These are phyloP conservation scores for Populus trichocarpa DNA, from an alignment of 441 rosid genomes.

Conservation along the genomic window DNA sequence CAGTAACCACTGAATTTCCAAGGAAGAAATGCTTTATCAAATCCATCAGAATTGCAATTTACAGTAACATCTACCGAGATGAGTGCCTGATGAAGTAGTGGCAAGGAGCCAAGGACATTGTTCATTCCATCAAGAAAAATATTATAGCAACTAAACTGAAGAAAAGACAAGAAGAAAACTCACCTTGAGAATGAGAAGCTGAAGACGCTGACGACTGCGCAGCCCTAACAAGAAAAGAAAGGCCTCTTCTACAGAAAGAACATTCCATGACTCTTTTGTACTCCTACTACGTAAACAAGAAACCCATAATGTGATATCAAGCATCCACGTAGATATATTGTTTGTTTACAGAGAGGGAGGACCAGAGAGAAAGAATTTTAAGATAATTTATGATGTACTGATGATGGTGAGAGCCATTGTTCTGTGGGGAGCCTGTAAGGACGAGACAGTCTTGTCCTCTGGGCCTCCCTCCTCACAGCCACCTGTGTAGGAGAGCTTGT, in stretches of 20 bases:
- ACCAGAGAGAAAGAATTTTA: constrained; percentile 55
- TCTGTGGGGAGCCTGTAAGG: not conserved
- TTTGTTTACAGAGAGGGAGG: not conserved
- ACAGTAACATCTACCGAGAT: not conserved
- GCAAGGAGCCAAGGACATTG: not conserved
- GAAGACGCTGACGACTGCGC: constrained; percentile 39
- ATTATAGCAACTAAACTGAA: not conserved
- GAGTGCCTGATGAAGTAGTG: not conserved
- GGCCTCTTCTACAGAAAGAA: constrained; percentile 36
- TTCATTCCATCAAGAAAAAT: not conserved
- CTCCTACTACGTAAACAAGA: constrained; percentile 14
- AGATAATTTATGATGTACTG: constrained; percentile 46
- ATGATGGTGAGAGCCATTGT: constrained; percentile 64
- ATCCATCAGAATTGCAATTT: not conserved
- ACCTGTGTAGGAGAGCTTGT: constrained; percentile 20
- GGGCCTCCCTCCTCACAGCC: no score
- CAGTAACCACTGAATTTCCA: not conserved
- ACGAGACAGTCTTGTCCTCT: not conserved
- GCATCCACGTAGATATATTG: not conserved
- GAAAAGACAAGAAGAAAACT: not conserved
- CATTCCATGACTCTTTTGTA: constrained; percentile 35
- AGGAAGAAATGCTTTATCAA: not conserved
- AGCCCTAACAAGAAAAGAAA: constrained; percentile 49
- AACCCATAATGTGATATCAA: not conserved
- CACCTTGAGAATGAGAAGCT: constrained; percentile 48